phyloP scores from a whole-genome alignment of 345 rosid species.

The Sisymbrium irio region DNA sequence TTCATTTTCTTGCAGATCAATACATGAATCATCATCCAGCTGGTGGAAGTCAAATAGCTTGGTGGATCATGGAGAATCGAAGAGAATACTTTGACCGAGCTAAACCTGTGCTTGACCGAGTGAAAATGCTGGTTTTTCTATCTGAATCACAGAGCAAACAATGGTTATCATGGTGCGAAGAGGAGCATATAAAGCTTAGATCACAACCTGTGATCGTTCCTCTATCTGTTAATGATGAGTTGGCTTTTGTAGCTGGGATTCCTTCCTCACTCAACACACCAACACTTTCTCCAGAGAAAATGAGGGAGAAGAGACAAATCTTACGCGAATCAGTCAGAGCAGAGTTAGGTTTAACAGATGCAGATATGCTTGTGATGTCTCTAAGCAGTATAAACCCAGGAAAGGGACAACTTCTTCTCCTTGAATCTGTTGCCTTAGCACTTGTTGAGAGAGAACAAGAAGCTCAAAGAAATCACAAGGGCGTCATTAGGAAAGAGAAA shows the following conservation, averaged over 20 bases:
- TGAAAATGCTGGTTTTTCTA: conserved; percentile 74
- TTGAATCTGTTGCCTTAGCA: conserved; percentile 58
- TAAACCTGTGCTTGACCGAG: conserved; percentile 67
- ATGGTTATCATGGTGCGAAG: conserved; percentile 87
- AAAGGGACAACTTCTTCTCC: conserved; percentile 86
- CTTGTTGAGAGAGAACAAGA: conserved; percentile 34
- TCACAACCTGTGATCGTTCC: conserved; percentile 77
- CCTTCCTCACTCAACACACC: conserved; percentile 78
- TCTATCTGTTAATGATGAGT: conserved; percentile 82
- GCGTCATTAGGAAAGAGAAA: conserved; percentile 22
- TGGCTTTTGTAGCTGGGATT: conserved; percentile 91
- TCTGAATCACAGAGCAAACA: conserved; percentile 79
- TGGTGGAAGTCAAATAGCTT: conserved; percentile 87
- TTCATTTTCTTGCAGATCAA: conserved; percentile 55
- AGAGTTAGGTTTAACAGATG: conserved; percentile 72
- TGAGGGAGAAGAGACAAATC: conserved; percentile 60
- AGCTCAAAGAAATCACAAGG: conserved; percentile 30
- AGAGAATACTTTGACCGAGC: conserved; percentile 86
- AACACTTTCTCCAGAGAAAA: conserved; percentile 54
- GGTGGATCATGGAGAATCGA: conserved; percentile 99
- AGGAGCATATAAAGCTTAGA: conserved; percentile 75
- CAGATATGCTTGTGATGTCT: conserved; percentile 83
- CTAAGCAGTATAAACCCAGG: conserved; percentile 88
- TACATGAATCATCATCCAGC: conserved; percentile 79
- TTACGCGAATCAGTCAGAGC: conserved; percentile 65